Evolutionary conservation across 2,329 filamentous ascomycete species (phyloP).

Genomic region (Fusarium longipes): DNA sequence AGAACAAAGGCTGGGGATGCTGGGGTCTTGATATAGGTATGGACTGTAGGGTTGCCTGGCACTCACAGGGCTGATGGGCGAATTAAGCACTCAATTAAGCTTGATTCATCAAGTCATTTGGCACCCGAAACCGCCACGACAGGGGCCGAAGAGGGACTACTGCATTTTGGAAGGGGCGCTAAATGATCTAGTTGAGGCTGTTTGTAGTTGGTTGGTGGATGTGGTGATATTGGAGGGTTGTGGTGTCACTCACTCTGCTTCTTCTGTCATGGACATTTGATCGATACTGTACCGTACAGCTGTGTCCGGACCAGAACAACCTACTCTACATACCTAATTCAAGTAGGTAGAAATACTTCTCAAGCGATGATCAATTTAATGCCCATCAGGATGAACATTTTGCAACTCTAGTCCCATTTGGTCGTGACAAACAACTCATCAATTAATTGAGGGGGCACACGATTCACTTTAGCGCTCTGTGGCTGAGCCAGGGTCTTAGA

Average conservation of each 20-base stretch:
- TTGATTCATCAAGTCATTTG: conserved; percentile 8
- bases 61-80: conserved; percentile 10
- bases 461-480: conserved; percentile 12
- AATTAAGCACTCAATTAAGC: conserved; percentile 22
- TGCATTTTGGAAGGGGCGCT: conserved; percentile 8
- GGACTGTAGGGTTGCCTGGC: conserved; percentile 12
- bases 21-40: conserved; percentile 26
- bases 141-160: conserved; percentile 12
- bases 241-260: background rate
- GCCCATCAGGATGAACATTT: background rate
- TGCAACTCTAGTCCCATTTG: background rate
- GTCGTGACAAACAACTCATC: background rate
- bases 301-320: background rate
- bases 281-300: fast-evolving
- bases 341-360: fast-evolving
- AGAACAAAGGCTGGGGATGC: background rate
- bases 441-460: conserved; percentile 27
- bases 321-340: fast-evolving
- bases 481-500: conserved; percentile 9
- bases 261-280: background rate
- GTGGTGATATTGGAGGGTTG: background rate
- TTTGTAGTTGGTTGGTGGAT: conserved; percentile 2
- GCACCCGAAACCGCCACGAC: conserved; percentile 22
- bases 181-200: background rate
- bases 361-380: fast-evolving